Base-by-base conservation (phyloP, 1,284 basidiomycete genomes). In the Ganoderma meredithae region DNA sequence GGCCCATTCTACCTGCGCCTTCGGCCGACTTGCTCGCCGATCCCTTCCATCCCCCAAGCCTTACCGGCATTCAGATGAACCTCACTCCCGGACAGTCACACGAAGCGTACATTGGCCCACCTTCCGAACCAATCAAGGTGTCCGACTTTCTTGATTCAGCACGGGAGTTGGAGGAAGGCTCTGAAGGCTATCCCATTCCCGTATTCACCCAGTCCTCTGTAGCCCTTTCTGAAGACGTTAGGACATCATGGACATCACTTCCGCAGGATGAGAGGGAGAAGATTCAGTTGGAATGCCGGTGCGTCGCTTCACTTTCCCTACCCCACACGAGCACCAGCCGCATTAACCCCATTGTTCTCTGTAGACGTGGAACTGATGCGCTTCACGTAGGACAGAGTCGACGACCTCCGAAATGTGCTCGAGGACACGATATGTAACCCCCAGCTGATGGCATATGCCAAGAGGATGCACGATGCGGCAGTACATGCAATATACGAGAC, bases 401-500 rank as follows among this genome's bases (percentile, higher is more conserved):
- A 83, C 58, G 89, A 90, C 70, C 76, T 93, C 12, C 82, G 81
- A 66, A 69, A 80, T 22, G 73, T 82, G 3, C 73, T 92, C 3
- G 79, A 82, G 59, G 77, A 83, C 17, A 79, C 84, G 8, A 86
- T 90, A 81, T 77, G 83, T 59, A 83, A 88, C 70, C 88, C 90
- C 2, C 80, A 78, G n/a, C 79, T 90, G 41, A 88, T 88, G 74
- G 85, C 85, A 0, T 81, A 90, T 76, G 80, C 92, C 58, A 79
- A 81, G 59, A 86, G 82, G 67, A 81, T 80, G 22, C 88, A 91
- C 74, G 85, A 90, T 47, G 78, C 82, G 22, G 78, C 80, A 15
- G 77, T 91, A 0, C 78, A 81, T 10, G 73, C 82, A 15, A 80
- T 90, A 0, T 82, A 85, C 69, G 81, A 84, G 41, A 79, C 81